These are phyloP conservation scores for Acacia crassicarpa DNA, from an alignment of 306 rosid species.

Conservation along the genomic window DNA sequence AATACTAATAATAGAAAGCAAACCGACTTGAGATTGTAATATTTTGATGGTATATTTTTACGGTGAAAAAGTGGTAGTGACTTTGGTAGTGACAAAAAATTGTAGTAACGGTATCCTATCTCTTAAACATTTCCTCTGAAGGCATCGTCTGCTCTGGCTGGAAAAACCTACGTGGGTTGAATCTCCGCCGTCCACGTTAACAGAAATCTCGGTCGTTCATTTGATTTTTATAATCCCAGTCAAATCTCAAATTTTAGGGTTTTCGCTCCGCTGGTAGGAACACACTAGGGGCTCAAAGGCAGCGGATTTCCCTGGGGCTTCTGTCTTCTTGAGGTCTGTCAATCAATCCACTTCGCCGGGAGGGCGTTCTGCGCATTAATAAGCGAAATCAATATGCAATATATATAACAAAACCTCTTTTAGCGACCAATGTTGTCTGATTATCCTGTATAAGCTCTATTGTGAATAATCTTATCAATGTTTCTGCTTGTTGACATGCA, in stretches of 20 bases:
- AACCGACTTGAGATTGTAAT: no score
- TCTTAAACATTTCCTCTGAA: no score
- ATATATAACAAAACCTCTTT: not conserved
- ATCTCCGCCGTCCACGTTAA: constrained; percentile 1
- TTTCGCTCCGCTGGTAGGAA: not conserved
- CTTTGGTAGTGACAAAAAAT: no score
- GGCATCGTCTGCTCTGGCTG: no score
- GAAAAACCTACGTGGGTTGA: not conserved
- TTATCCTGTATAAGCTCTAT: not conserved
- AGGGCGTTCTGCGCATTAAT: not conserved
- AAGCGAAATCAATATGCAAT: not conserved
- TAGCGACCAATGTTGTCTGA: not conserved
- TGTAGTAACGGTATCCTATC: no score
- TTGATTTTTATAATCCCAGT: not conserved
- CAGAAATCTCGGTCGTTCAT: not conserved
- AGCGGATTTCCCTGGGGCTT: constrained; percentile 6
- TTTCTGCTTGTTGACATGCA: not conserved
- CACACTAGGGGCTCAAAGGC: not conserved
- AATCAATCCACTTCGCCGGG: constrained; percentile 10
- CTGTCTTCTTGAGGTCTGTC: constrained; percentile 13
- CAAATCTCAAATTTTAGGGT: constrained; percentile 5
- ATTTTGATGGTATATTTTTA: no score
- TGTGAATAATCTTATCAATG: not conserved
- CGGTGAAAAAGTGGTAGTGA: no score
- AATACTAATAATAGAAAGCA: no score